These are phyloP conservation scores for Backusella mclennaniae DNA, from an alignment of 192 early-diverging fungal species.

Conservation along the genomic window DNA sequence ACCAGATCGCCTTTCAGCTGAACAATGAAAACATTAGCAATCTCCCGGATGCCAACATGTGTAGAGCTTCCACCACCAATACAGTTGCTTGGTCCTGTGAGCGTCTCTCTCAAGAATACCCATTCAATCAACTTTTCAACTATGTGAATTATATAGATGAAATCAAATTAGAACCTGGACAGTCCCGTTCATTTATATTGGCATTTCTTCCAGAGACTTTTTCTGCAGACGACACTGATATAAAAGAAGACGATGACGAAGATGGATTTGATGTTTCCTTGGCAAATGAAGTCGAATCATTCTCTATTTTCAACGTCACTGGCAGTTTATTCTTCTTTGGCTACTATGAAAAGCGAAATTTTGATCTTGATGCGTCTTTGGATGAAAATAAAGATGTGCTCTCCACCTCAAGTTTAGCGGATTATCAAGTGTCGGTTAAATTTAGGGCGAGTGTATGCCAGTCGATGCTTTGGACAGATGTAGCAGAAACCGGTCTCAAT, in stretches of 20 bases:
- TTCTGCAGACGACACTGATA: slow-evolving; percentile 37
- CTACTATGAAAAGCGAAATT: slow-evolving; percentile 43
- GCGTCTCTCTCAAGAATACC: slow-evolving; percentile 44
- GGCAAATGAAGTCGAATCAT: slow-evolving; percentile 57
- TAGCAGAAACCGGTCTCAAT: slow-evolving; percentile 86
- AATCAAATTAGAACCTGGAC: slow-evolving; percentile 60
- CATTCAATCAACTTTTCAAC: slow-evolving; percentile 94
- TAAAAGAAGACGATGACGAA: slow-evolving; percentile 19
- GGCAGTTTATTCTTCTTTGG: slow-evolving; percentile 83
- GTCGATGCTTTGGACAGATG: slow-evolving; percentile 91
- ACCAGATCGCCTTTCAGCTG: slow-evolving; percentile 83
- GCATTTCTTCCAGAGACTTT: slow-evolving; percentile 67
- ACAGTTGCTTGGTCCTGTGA: slow-evolving; percentile 59
- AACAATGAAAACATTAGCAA: slow-evolving; percentile 77
- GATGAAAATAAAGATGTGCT: slow-evolving; percentile 11
- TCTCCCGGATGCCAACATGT: slow-evolving; percentile 38
- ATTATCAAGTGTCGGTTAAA: slow-evolving; percentile 65
- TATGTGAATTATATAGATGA: slow-evolving; percentile 80
- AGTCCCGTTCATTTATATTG: slow-evolving; percentile 75
- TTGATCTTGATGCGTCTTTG: neutral
- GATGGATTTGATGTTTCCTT: slow-evolving; percentile 30
- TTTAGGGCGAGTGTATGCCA: slow-evolving; percentile 84
- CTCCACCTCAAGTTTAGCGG: slow-evolving; percentile 26
- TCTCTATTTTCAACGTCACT: slow-evolving; percentile 75
- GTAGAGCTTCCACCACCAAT: slow-evolving; percentile 46